Evolutionary conservation across 257 asterid species (phyloP).

Genomic region (Nyctanthes arbortristis): DNA sequence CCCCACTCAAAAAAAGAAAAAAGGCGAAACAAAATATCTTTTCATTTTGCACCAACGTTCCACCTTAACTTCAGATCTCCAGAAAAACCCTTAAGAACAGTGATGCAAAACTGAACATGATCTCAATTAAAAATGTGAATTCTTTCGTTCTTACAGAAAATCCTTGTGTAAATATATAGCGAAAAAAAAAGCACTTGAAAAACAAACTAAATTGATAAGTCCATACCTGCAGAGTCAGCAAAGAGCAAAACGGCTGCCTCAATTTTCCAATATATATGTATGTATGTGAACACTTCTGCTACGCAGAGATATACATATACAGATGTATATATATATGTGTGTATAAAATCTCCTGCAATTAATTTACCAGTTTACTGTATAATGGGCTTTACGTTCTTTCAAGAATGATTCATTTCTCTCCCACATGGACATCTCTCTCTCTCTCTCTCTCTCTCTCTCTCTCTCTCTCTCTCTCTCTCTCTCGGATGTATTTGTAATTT

Average conservation of each 20-base stretch:
- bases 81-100: constrained; percentile 1
- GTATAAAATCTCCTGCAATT: constrained; percentile 39
- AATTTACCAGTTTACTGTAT: constrained; percentile 12
- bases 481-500: too few relatives aligned
- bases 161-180: constrained; percentile 9
- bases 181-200: neutral
- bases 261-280: constrained; percentile 2
- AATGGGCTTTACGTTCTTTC: constrained; percentile 19
- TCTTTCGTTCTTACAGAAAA: neutral
- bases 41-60: neutral
- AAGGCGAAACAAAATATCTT: neutral
- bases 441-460: too few relatives aligned
- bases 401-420: neutral
- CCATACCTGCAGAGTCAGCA: constrained; percentile 41
- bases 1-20: too few relatives aligned
- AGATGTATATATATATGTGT: constrained; percentile 26
- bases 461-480: too few relatives aligned
- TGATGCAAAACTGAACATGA: neutral
- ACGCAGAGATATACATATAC: constrained; percentile 23
- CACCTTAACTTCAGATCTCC: constrained; percentile 27
- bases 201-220: neutral
- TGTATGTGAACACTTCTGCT: neutral
- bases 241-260: constrained; percentile 27
- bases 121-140: neutral
- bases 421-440: too few relatives aligned